Base-by-base conservation (phyloP, 2,329 filamentous ascomycete genomes). In the Fusarium globosum region DNA sequence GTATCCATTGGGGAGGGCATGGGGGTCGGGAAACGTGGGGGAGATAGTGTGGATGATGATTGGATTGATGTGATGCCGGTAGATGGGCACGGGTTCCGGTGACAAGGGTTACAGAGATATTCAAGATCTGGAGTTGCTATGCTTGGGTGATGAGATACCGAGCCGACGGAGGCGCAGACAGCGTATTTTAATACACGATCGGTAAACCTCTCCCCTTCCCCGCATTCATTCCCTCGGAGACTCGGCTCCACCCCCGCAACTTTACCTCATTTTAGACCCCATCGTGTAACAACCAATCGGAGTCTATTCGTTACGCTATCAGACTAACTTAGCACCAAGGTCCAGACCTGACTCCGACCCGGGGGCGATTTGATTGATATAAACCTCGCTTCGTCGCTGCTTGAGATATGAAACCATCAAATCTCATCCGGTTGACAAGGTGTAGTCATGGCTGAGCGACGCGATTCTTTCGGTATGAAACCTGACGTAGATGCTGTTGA, bases 241-340 rank as follows among this genome's bases (percentile, higher is more conserved):
- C 7, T 68, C 65, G 62, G 65, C 65, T 68, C 65, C 65, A 68
- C 65, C 62, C 62, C 62, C 62, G 63, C 65, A 53, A 46, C 8
- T 14, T 20, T 11, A 26, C 14, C n/a, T n/a, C 13, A 14, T 18
- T 10, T n/a, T 33, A 28, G 42, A 26, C 13, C 12, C 14, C 23
- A 36, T 52, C 14, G 45, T 4, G 1, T 2, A 7, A 5, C 1
- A 7, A 20, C 65, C 65, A 67, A 67, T 67, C 65, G 65, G 65
- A 67, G 21, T 67, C 62, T 9, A 4, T 41, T 15, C 21, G 42
- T 68, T 68, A 26, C 14, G 10, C 28, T 12, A 16, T 21, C 7
- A 21, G 26, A 10, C 43, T 58, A 65, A n/a, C 16, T 41, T 57
- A 42, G 59, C 18, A 5, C 10, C 0, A 7, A 41, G n/a, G 9